Percentiles rank a stretch among this genome's conserved stretches.
phyloP scores from a whole-genome alignment of 805 yeast species.

The Pichia occidentalis region DNA sequence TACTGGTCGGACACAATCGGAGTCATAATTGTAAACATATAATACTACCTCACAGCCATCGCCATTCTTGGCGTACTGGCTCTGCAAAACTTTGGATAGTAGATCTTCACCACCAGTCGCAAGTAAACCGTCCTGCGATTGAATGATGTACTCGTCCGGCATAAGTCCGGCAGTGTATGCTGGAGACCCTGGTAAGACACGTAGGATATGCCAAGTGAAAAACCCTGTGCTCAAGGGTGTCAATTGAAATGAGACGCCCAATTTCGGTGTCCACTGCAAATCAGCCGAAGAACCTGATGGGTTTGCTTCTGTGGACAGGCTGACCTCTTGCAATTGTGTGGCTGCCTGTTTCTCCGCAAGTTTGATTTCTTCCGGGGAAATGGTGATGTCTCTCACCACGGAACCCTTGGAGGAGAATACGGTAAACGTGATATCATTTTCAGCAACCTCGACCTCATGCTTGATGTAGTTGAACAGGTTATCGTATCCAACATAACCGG shows the following conservation, averaged over 20 bases:
- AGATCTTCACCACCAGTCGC: conserved; percentile 84
- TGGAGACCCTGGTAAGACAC: conserved; percentile 68
- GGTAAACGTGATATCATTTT: conserved; percentile 40
- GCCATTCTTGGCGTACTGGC: conserved; percentile 35
- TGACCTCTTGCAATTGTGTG: conserved; percentile 26
- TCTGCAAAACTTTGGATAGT: conserved; percentile 57
- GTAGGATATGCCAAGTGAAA: conserved; percentile 80
- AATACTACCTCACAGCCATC: conserved; percentile 33
- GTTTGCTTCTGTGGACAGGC: conserved; percentile 15
- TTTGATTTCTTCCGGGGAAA: conserved; percentile 26
- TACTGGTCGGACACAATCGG: conserved; percentile 70
- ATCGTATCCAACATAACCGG: conserved; percentile 17
- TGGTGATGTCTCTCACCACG: conserved; percentile 34
- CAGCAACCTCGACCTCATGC: conserved; percentile 24
- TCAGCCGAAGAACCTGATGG: conserved; percentile 6
- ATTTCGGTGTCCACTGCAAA: conserved; percentile 20
- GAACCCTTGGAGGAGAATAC: conserved; percentile 92
- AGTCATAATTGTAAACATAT: conserved; percentile 83
- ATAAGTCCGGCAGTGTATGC: conserved; percentile 77
- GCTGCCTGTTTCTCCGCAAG: background rate
- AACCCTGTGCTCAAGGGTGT: conserved; percentile 70
- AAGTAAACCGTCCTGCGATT: conserved; percentile 78
- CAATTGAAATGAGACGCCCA: conserved; percentile 72
- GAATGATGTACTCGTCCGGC: conserved; percentile 85
- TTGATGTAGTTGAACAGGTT: conserved; percentile 22